A percentile compares a stretch with the other conserved stretches of the same genome.
phyloP scores from a whole-genome alignment of 805 yeast species.

The Phaffomyces opuntiae region DNA sequence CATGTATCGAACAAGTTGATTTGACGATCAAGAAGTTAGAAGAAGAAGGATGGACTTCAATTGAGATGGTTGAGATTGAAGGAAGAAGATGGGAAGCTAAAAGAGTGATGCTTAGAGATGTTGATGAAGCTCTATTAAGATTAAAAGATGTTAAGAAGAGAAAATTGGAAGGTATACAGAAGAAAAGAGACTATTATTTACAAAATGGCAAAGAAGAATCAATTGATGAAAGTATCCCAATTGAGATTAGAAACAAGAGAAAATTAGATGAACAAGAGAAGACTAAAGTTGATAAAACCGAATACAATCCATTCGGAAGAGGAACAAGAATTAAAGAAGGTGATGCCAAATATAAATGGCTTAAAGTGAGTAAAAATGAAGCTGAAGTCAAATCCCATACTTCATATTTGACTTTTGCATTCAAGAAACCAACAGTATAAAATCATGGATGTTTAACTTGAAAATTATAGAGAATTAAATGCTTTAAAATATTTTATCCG shows the following conservation, averaged over 20 bases:
- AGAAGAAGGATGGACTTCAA: slow-evolving; percentile 70
- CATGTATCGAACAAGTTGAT: slow-evolving; percentile 95
- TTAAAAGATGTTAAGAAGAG: slow-evolving; percentile 73
- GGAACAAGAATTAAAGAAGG: slow-evolving; percentile 86
- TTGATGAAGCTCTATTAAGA: slow-evolving; percentile 75
- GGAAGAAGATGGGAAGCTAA: slow-evolving; percentile 86
- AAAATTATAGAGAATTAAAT: background rate
- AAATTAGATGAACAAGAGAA: slow-evolving; percentile 17
- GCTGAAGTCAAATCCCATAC: slow-evolving; percentile 89
- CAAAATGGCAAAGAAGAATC: slow-evolving; percentile 18
- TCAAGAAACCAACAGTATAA: slow-evolving; percentile 25
- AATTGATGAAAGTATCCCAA: slow-evolving; percentile 15
- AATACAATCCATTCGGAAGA: slow-evolving; percentile 89
- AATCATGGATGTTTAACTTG: background rate
- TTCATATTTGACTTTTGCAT: slow-evolving; percentile 88
- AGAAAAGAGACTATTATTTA: slow-evolving; percentile 32
- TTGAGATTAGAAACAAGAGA: slow-evolving; percentile 22
- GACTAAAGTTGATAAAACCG: slow-evolving; percentile 34
- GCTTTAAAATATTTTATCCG: background rate
- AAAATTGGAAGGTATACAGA: slow-evolving; percentile 57
- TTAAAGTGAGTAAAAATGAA: slow-evolving; percentile 76
- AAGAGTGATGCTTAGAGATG: slow-evolving; percentile 75
- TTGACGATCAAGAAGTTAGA: slow-evolving; percentile 74
- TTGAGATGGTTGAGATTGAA: slow-evolving; percentile 89
- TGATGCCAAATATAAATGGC: slow-evolving; percentile 74